Conservation (phyloP, 139 green algal genomes). For the Picochlorum sp. region DNA sequence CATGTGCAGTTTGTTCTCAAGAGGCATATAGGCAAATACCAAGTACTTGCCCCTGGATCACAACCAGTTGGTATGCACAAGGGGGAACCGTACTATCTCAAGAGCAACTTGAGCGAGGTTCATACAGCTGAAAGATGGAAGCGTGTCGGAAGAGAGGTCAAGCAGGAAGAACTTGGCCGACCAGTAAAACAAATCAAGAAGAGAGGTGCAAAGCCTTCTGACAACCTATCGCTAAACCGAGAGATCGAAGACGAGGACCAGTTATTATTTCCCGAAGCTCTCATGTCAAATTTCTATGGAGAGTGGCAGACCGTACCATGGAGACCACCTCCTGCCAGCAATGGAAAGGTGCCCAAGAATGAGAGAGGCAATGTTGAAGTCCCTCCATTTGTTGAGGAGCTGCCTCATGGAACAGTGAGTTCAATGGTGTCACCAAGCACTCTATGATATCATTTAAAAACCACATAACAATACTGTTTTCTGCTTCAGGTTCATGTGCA, state of each 20-base stretch:
- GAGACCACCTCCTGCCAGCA: slow-evolving; percentile 30
- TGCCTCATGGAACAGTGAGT: slow-evolving; percentile 59
- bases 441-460: not conserved
- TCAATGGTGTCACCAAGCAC: too few relatives aligned
- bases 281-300: slow-evolving; percentile 48
- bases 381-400: slow-evolving; percentile 41
- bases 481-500: slow-evolving; percentile 37
- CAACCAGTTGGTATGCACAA: slow-evolving; percentile 44
- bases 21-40: slow-evolving; percentile 67
- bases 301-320: slow-evolving; percentile 68
- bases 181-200: slow-evolving; percentile 56
- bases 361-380: slow-evolving; percentile 70
- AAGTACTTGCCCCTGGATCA: slow-evolving; percentile 34
- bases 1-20: slow-evolving; percentile 65
- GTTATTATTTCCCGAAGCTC: not conserved
- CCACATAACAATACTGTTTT: not conserved
- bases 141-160: slow-evolving; percentile 47
- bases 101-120: slow-evolving; percentile 44
- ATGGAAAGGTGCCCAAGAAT: slow-evolving; percentile 69
- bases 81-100: slow-evolving; percentile 40
- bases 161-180: slow-evolving; percentile 29
- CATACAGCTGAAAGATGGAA: slow-evolving; percentile 37
- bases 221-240: too few relatives aligned
- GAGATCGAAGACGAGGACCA: not conserved
- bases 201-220: slow-evolving; percentile 8